Base-by-base conservation (phyloP, 176 grass and related monocot species). In the Juncus effusus region DNA sequence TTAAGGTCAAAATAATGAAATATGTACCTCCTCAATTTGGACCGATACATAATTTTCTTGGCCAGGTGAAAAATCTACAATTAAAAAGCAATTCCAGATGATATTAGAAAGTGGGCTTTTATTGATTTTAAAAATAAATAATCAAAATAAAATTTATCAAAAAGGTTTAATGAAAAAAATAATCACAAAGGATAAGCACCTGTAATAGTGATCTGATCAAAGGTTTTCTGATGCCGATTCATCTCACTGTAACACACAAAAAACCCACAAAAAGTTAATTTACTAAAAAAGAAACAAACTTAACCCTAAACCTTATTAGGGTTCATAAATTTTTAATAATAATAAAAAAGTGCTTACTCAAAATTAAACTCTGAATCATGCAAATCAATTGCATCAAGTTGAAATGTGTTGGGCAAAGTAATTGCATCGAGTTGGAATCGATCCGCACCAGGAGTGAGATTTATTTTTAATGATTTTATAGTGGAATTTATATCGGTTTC, bases 201-300 rank as follows among this genome's bases (percentile, higher is more conserved):
- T 82, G 64, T 13, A 60, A 82, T 77, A 51, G 88, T 99, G 65
- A 99, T 90, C 68, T 99, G 71, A 41, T 99, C 94, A 70, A 15
- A 81, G 42, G 78, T 64, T 63, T 70, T 82, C 51, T 51, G 83
- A 63, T 93, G 80, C 59, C 61, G 47, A 13, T 62, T 76, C 47
- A 42, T 64, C 5, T 69, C 4, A 41, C 69, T 37, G 19, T 70
- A 40, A 40, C 13, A 70, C 11, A 54, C 59, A 13, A 13, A 2
- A 38, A 62, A 2, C 58, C 58, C 61, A 64, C 61, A 64, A 64
- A 64, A 64, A 5, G 0, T 42, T 10, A 12, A 35, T 42, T 40
- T 38, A 36, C 9, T 40, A n/a, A n/a, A 13, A 16, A n/a, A 74
- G 3, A 74, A 42, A 60, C 50, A 62, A 59, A 62, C 56, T 3